Base-by-base conservation (phyloP, 1,284 basidiomycete genomes). In the Marasmius sp. region DNA sequence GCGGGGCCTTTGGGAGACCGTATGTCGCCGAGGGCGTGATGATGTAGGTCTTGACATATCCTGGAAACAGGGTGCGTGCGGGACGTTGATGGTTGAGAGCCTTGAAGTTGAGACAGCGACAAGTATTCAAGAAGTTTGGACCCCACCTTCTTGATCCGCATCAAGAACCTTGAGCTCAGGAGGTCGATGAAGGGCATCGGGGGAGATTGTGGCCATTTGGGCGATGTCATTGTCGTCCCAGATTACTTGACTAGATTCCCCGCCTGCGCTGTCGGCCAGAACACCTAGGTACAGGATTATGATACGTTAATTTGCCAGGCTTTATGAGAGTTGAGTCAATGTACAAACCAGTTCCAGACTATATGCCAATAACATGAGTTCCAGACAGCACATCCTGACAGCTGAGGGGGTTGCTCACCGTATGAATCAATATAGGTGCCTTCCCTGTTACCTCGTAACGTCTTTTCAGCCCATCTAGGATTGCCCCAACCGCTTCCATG, bases 201-300 rank as follows among this genome's bases (percentile, higher is more conserved):
- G 60, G 11, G 75, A 69, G 37, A 80, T 67, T 8, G 70, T 67
- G 54, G 75, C 77, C 47, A 80, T 69, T 50, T 67, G 68, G 27
- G 71, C 71, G 6, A 74, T 61, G 55, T 79, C 71, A 18, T 72
- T 51, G 66, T 81, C 78, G 36, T 71, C 72, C 65, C 77, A 79
- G 57, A 79, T 69, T 69, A 5, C 69, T 67, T 2, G 64, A 57
- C 34, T 66, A 65, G 64, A 70, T 63, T 39, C 79, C 79, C 27
- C 5, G 45, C 64, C 65, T 4, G 48, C 49, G 36, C 20, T 10
- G 12, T 50, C 34, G 14, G 55, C 14, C 38, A 45, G 52, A 12
- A 51, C 38, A 8, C 12, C 48, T 49, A 18, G 10, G 6, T 11
- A 49, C 18, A 18, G 18, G 27, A 49, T 11, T 27, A 27, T n/a